Evolutionary conservation across 1,139 yeast species (phyloP).

Genomic region (Hansenula lynferdii): DNA sequence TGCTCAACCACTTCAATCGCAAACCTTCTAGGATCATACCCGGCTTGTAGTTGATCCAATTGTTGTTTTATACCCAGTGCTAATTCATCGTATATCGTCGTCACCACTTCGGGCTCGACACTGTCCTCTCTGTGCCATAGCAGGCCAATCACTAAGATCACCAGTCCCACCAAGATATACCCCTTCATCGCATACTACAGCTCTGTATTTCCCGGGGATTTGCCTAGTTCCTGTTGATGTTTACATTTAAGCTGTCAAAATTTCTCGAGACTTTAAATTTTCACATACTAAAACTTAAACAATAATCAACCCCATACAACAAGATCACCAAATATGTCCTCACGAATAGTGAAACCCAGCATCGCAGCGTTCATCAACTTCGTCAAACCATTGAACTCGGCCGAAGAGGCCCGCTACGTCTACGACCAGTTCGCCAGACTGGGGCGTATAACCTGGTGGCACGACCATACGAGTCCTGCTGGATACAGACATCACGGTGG

Average conservation of each 20-base stretch:
- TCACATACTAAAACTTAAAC: too few species aligned
- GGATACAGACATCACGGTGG: neutral
- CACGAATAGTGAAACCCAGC: neutral
- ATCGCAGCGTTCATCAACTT: neutral
- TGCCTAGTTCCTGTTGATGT: neutral
- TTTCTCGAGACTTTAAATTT: too few species aligned
- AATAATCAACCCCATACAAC: neutral
- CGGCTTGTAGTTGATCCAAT: neutral
- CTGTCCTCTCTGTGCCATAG: neutral
- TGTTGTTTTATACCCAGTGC: neutral
- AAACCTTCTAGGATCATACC: conserved; percentile 10
- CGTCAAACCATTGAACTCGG: neutral
- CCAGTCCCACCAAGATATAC: neutral
- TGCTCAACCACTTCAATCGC: conserved; percentile 8
- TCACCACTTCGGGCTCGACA: conserved; percentile 1
- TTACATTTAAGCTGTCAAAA: neutral
- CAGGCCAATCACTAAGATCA: neutral
- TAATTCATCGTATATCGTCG: neutral
- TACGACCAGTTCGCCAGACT: neutral
- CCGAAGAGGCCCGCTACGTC: neutral
- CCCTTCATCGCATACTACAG: neutral
- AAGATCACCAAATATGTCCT: neutral
- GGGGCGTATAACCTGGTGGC: neutral
- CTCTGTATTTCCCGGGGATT: neutral
- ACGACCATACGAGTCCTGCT: conserved; percentile 1